phyloP scores from a whole-genome alignment of 2,329 filamentous ascomycete genomes.

The Coccinonectria pachysandricola region DNA sequence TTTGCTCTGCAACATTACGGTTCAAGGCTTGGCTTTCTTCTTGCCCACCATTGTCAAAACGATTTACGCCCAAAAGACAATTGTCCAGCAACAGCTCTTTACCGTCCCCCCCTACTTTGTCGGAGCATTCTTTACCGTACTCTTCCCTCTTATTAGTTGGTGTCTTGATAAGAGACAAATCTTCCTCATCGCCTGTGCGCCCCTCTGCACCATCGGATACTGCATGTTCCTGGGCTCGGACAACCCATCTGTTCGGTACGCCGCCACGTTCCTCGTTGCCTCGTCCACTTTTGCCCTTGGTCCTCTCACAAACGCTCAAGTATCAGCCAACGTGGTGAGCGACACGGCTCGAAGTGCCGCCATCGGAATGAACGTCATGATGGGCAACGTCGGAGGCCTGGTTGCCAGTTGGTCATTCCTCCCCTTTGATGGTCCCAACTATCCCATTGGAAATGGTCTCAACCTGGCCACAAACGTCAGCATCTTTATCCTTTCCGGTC shows the following conservation, averaged over 20 bases:
- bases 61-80: conserved; percentile 44
- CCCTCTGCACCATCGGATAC: conserved; percentile 57
- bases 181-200: conserved; percentile 49
- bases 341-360: neutral
- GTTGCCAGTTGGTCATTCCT: neutral
- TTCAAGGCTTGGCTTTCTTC: conserved; percentile 63
- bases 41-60: conserved; percentile 57
- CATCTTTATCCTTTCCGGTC: neutral
- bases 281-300: conserved; percentile 53
- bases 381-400: neutral
- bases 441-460: neutral
- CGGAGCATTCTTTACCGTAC: conserved; percentile 53
- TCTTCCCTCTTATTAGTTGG: conserved; percentile 51
- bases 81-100: conserved; percentile 9
- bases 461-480: neutral
- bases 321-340: neutral
- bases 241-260: conserved; percentile 47
- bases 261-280: conserved; percentile 58
- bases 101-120: conserved; percentile 61
- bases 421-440: neutral
- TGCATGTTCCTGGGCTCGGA: conserved; percentile 55
- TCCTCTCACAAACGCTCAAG: conserved; percentile 48
- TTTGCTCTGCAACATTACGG: conserved; percentile 57
- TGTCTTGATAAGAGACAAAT: conserved; percentile 46
- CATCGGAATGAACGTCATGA: neutral